These are phyloP conservation scores for Rhodomyrtus tomentosa DNA, from an alignment of 345 rosid species.

Conservation along the genomic window DNA sequence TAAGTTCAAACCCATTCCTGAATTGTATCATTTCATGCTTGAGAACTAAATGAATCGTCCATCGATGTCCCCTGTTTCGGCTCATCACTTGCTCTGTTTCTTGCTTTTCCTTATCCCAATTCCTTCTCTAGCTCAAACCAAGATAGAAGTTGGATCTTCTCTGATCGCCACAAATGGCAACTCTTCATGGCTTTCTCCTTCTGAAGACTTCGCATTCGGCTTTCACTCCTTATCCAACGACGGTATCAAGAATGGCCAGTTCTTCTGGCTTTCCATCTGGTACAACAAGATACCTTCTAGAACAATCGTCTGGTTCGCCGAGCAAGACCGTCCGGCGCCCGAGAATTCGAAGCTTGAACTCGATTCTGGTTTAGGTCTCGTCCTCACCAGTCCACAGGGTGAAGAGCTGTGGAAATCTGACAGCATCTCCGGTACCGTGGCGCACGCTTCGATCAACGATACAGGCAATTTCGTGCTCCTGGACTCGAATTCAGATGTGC, in stretches of 20 bases:
- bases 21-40: not conserved
- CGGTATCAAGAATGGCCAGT: not conserved
- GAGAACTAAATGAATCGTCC: not conserved
- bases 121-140: not conserved
- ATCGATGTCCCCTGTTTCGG: not conserved
- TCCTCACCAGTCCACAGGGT: slow-evolving; percentile 7
- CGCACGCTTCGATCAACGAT: slow-evolving; percentile 12
- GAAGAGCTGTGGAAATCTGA: slow-evolving; percentile 12
- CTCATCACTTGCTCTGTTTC: not conserved
- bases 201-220: slow-evolving; percentile 24
- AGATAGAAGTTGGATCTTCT: not conserved
- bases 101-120: not conserved
- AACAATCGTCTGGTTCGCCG: slow-evolving; percentile 20
- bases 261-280: slow-evolving; percentile 22
- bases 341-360: slow-evolving; percentile 9
- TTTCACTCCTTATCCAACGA: not conserved
- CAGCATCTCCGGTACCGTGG: not conserved
- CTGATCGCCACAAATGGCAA: not conserved
- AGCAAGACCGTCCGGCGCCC: not conserved
- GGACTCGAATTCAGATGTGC: not conserved
- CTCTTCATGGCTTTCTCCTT: slow-evolving; percentile 18
- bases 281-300: slow-evolving; percentile 12
- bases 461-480: slow-evolving; percentile 14
- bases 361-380: not conserved
- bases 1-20: not conserved